Evolutionary conservation across 768 basidiomycete genomes (phyloP), one percentile per base, ranked within the genome.

Genomic region (Rhodotorula taiwanensis): DNA sequence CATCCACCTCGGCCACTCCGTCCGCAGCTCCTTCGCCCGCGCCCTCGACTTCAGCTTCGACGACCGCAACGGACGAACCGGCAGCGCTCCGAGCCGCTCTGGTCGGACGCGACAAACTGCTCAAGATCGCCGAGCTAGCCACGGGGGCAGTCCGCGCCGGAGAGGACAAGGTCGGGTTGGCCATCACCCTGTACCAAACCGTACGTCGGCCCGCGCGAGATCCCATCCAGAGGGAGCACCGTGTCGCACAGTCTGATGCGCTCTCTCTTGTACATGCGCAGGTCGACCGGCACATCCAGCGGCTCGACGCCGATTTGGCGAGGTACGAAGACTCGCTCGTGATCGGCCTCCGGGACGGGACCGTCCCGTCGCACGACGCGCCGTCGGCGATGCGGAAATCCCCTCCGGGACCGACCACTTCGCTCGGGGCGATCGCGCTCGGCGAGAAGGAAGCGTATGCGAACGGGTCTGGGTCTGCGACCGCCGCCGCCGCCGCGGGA

Each of bases 211-310:
- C 13, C 20, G 4, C 59, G 16, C n/a, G n/a, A n/a, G n/a, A n/a
- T n/a, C n/a, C n/a, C n/a, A n/a, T 15, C 28, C 14, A 9, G 10
- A 39, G 36, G 36, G 10, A 39, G 10, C 36, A 45, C 25, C 34
- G n/a, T n/a, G n/a, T n/a, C n/a, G n/a, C n/a, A n/a, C n/a, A n/a
- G n/a, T n/a, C n/a, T n/a, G n/a, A n/a, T n/a, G n/a, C n/a, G n/a
- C n/a, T n/a, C n/a, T n/a, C n/a, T 6, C 44, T 2, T 21, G 36
- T 1, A 11, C 5, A 4, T 23, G 15, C 18, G 34, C 58, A 91
- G 89, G 81, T 89, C 18, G 86, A 89, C 66, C 80, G 89, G 41
- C 87, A 90, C 71, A 84, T 87, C 33, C 83, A 85, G 28, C 79
- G 87, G 44, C 78, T 92, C 28, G 88, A 91, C 68, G 83, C 87